Base-by-base conservation (phyloP, 2,329 filamentous ascomycete species). In the Penicillium olsonii region DNA sequence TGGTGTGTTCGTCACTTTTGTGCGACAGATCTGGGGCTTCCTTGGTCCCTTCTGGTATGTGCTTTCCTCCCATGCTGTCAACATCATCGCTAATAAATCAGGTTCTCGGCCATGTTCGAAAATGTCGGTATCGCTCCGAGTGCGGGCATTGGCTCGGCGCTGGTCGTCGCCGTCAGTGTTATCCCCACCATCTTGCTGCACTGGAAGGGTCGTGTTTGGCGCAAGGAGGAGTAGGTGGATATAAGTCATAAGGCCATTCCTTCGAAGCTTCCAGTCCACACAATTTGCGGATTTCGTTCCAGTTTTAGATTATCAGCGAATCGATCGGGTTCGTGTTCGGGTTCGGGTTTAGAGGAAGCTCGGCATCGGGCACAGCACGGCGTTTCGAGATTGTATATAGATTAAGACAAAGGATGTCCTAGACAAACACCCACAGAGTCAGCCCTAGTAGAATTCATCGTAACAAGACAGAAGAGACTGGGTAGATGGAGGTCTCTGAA, bases 1-100 rank as follows among this genome's bases (percentile, higher is more conserved):
- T n/a, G 83, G 83, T 14, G 82, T 84, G 0, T 84, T 84, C 53
- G 75, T 85, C 61, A 83, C 76, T 2, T 76, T 84, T 55, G 75
- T 85, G 2, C 74, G 82, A 20, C 67, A 61, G 40, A 66, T 66
- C 2, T 71, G 68, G 68, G 68, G 68, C 2, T 71, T 71, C 46
- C 61, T 71, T 31, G 68, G 68, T 7, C 68, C 68, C 9, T 71
- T 71, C 57, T 72, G 69, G 69, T 71, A 54, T 53, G 63, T 62
- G 7, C 24, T 15, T 18, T 12, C 10, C 17, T 8, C 26, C 17
- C 1, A 6, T 43, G n/a, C 37, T 9, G 20, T 45, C n/a, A 8
- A 5, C 33, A 15, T 37, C 6, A 24, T 49, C 6, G 40, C 54
- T 67, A 52, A 64, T 49, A 15, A 17, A 33, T 24, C 33, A 71